Conservation (phyloP, 2,329 filamentous ascomycete genomes). For the Fusarium concolor region DNA sequence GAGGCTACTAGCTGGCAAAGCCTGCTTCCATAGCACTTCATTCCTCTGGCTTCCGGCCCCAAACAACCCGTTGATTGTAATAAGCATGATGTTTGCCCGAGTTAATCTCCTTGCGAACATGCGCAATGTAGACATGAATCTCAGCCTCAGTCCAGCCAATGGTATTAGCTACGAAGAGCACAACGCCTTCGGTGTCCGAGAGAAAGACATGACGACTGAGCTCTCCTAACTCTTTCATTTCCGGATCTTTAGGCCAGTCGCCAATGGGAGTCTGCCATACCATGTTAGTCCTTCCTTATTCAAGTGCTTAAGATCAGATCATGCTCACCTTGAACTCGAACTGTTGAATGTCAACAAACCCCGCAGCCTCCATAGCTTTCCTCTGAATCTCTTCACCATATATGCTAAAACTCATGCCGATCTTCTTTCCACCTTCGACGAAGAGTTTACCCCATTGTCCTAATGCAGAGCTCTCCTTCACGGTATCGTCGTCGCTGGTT, state of each 20-base stretch:
- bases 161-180: slow-evolving; percentile 17
- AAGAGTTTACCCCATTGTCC: too few relatives aligned
- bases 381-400: too few relatives aligned
- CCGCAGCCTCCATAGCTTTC: too few relatives aligned
- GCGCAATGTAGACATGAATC: slow-evolving; percentile 13
- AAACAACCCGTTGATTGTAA: slow-evolving; percentile 10
- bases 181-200: slow-evolving; percentile 1
- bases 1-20: too few relatives aligned
- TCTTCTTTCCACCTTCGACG: too few relatives aligned
- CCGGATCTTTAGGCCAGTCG: slow-evolving; percentile 8
- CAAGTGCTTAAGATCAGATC: too few relatives aligned
- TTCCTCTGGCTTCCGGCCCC: slow-evolving; percentile 8
- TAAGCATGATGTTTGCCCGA: slow-evolving; percentile 11
- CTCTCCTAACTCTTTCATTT: slow-evolving; percentile 3
- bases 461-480: too few relatives aligned
- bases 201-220: slow-evolving; percentile 10
- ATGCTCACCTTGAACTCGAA: too few relatives aligned
- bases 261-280: slow-evolving; percentile 2
- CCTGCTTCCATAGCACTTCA: too few relatives aligned
- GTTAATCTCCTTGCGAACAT: slow-evolving; percentile 6
- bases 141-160: slow-evolving; percentile 14
- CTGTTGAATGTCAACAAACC: too few relatives aligned
- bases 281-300: neutral
- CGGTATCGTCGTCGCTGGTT: too few relatives aligned
- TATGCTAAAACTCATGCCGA: too few relatives aligned